phyloP scores from a whole-genome alignment of 495 filamentous ascomycete genomes.

The Aspergillus leporis region DNA sequence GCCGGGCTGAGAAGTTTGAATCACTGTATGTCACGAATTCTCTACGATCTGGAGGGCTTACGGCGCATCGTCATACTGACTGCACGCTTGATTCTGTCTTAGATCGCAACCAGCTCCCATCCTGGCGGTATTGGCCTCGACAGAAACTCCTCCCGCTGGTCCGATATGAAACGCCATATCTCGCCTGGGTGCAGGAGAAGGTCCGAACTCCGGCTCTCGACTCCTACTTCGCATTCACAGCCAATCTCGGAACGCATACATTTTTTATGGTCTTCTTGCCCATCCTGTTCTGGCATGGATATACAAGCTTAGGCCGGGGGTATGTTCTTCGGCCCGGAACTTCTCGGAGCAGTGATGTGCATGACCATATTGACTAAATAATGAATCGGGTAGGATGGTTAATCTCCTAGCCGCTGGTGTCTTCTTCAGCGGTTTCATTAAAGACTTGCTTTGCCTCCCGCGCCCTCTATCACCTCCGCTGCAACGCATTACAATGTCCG shows the following conservation, averaged over 20 bases:
- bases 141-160: conserved; percentile 81
- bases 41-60: conserved; percentile 5
- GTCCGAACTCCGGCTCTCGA: conserved; percentile 80
- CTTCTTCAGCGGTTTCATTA: conserved; percentile 90
- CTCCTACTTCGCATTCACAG: conserved; percentile 93
- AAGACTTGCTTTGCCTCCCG: conserved; percentile 93
- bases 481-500: conserved; percentile 94
- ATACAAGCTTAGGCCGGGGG: conserved; percentile 77
- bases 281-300: conserved; percentile 94
- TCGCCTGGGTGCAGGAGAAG: conserved; percentile 79
- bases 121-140: conserved; percentile 86
- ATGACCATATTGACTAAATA: conserved; percentile 2
- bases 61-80: conserved; percentile 1
- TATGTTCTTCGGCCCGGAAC: conserved; percentile 42
- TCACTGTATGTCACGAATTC: conserved; percentile 61
- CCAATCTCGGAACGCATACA: conserved; percentile 96
- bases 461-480: conserved; percentile 91
- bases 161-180: conserved; percentile 92
- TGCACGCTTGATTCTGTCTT: not conserved
- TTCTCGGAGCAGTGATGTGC: not conserved
- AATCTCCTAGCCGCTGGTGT: conserved; percentile 87
- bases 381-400: conserved; percentile 60
- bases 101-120: conserved; percentile 82
- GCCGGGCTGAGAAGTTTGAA: conserved; percentile 71
- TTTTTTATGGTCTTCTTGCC: conserved; percentile 96